phyloP scores from a whole-genome alignment of 2,329 filamentous ascomycete genomes.

The Aspergillus texensis region DNA sequence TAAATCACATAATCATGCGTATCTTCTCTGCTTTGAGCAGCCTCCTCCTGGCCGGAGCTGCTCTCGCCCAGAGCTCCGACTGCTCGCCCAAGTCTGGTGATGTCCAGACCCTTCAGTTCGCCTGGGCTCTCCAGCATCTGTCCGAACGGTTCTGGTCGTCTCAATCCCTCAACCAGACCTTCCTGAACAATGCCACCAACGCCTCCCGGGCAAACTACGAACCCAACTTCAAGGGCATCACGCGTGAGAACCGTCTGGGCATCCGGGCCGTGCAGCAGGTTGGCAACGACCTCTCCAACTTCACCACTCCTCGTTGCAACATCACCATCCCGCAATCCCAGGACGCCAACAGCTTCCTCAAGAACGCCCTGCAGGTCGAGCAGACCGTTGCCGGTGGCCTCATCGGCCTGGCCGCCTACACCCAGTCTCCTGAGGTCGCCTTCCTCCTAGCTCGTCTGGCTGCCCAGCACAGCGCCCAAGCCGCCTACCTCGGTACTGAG shows the following conservation, averaged over 20 bases:
- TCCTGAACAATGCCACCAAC: conserved; percentile 24
- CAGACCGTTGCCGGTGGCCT: conserved; percentile 25
- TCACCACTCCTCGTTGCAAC: conserved; percentile 23
- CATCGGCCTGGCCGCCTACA: conserved; percentile 32
- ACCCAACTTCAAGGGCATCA: conserved; percentile 28
- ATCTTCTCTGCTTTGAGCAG: conserved; percentile 20
- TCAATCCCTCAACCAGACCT: conserved; percentile 26
- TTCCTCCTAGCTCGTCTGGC: conserved; percentile 34
- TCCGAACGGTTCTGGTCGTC: conserved; percentile 27
- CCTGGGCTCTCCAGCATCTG: conserved; percentile 27
- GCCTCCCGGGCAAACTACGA: conserved; percentile 21
- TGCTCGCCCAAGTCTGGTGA: conserved; percentile 27
- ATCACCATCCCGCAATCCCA: conserved; percentile 24
- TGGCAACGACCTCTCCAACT: conserved; percentile 18
- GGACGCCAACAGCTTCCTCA: conserved; percentile 21
- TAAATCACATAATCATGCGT: conserved; percentile 20
- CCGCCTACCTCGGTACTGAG: conserved; percentile 25
- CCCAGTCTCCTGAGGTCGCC: conserved; percentile 32
- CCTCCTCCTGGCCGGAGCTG: conserved; percentile 25
- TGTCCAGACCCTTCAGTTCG: conserved; percentile 25
- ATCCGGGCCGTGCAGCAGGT: conserved; percentile 28
- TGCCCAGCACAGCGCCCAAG: conserved; percentile 28
- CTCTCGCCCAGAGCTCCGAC: conserved; percentile 17
- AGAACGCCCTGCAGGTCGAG: conserved; percentile 26
- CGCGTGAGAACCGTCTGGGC: conserved; percentile 27